Conservation (phyloP, 2,329 filamentous ascomycete species). For the Ophiostoma tasmaniense region DNA sequence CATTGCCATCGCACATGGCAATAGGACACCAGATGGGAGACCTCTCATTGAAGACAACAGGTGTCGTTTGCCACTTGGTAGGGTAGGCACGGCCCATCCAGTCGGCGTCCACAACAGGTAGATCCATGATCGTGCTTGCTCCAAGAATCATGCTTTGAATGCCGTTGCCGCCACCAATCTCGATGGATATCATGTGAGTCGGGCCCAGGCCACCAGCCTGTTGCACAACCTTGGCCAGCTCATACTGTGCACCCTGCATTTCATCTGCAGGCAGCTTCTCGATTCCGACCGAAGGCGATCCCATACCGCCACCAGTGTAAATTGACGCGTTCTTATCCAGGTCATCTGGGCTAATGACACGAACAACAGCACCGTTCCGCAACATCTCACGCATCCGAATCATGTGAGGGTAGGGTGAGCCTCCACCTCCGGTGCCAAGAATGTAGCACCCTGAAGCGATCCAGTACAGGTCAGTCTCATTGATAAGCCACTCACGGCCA, state of each 20-base stretch:
- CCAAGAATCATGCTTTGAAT: constrained; percentile 50
- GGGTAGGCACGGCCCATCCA: constrained; percentile 51
- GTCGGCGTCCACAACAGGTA: constrained; percentile 45
- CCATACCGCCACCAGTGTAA: background rate
- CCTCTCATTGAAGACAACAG: constrained; percentile 36
- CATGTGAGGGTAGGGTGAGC: constrained; percentile 44
- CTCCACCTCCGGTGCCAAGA: constrained; percentile 52
- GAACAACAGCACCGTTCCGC: constrained; percentile 40
- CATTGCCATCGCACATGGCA: constrained; percentile 42
- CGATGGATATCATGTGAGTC: constrained; percentile 45
- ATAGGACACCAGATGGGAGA: constrained; percentile 24
- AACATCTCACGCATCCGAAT: constrained; percentile 44
- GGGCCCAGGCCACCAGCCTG: constrained; percentile 29
- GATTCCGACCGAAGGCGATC: background rate
- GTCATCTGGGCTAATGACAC: constrained; percentile 34
- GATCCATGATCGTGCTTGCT: constrained; percentile 42
- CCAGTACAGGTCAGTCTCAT: constrained; percentile 49
- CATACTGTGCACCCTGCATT: background rate
- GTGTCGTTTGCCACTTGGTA: constrained; percentile 43
- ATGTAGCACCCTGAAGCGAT: constrained; percentile 53
- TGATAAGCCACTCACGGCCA: constrained; percentile 32
- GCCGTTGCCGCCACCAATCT: constrained; percentile 61
- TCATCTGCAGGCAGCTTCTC: background rate
- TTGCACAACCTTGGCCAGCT: constrained; percentile 42
- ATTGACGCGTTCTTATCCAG: background rate